Percentiles rank a stretch among this genome's conserved stretches.
These are phyloP conservation scores for Amylocarpus encephaloides DNA, from an alignment of 2,329 filamentous ascomycete species.

Conservation along the genomic window DNA sequence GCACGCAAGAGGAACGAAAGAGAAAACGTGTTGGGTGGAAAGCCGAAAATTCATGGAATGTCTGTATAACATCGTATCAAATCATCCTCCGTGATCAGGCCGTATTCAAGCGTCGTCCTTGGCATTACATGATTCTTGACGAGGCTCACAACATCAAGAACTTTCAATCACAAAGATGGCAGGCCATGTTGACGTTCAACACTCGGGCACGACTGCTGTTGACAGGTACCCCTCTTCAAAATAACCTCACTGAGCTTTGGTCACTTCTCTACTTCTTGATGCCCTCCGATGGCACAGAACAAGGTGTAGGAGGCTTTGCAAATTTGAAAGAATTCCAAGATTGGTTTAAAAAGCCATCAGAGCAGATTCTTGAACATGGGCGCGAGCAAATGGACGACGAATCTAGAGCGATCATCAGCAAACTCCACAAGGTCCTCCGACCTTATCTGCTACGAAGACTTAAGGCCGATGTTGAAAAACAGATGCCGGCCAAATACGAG, in stretches of 20 bases:
- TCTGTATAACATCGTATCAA: conserved; percentile 96
- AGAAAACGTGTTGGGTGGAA: conserved; percentile 90
- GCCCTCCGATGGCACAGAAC: conserved; percentile 68
- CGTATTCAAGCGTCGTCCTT: conserved; percentile 83
- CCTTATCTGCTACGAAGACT: conserved; percentile 86
- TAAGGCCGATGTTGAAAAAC: conserved; percentile 96
- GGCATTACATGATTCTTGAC: conserved; percentile 98
- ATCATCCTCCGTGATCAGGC: conserved; percentile 90
- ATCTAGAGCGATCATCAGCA: conserved; percentile 82
- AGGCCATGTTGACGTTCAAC: conserved; percentile 88
- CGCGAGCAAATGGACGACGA: conserved; percentile 92
- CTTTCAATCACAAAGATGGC: conserved; percentile 96
- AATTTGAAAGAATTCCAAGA: conserved; percentile 94
- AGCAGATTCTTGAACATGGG: conserved; percentile 92
- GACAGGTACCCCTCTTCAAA: conserved; percentile 92
- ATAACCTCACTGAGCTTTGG: conserved; percentile 95
- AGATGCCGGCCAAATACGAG: conserved; percentile 97
- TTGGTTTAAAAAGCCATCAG: conserved; percentile 91
- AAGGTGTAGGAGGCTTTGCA: conserved; percentile 82
- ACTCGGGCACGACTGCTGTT: conserved; percentile 80
- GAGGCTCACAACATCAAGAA: conserved; percentile 99
- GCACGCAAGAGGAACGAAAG: conserved; percentile 84
- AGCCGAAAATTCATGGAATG: conserved; percentile 90
- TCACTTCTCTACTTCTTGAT: conserved; percentile 94
- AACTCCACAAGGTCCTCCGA: conserved; percentile 87